Evolutionary conservation across 2,329 filamentous ascomycete species (phyloP).

Genomic region (Aspergillus pseudotamarii): DNA sequence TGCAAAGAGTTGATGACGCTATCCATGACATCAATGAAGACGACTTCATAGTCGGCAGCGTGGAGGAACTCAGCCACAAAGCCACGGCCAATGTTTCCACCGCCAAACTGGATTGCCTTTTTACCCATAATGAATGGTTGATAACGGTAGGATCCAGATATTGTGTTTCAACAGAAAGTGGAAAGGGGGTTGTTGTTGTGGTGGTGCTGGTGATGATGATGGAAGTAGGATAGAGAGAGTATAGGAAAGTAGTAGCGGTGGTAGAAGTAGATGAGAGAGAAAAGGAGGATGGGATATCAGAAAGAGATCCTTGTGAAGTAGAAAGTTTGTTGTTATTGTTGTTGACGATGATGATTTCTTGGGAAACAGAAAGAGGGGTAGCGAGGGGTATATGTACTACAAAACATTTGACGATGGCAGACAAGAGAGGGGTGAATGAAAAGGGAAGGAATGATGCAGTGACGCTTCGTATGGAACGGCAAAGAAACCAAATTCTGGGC

Average conservation of each 20-base stretch:
- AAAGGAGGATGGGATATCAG: neutral
- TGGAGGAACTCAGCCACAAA: constrained; percentile 92
- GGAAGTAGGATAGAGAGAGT: constrained; percentile 4
- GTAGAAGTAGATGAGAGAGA: neutral
- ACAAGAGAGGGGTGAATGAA: constrained; percentile 6
- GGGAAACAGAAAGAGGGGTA: constrained; percentile 6
- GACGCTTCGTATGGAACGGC: constrained; percentile 1
- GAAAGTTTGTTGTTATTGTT: neutral
- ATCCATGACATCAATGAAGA: constrained; percentile 95
- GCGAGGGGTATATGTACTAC: constrained; percentile 21
- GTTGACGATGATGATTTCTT: neutral
- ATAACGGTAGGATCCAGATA: neutral
- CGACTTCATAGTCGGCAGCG: constrained; percentile 91
- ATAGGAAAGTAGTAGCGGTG: neutral
- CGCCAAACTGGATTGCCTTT: constrained; percentile 82
- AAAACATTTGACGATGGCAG: neutral
- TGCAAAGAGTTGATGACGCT: constrained; percentile 79
- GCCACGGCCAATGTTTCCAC: constrained; percentile 83
- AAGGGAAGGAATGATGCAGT: constrained; percentile 7
- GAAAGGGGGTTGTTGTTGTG: neutral
- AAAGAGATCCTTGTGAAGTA: neutral
- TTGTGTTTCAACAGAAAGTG: neutral
- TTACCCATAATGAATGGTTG: constrained; percentile 46
- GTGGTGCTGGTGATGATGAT: neutral
- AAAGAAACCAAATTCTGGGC: neutral